phyloP scores from a whole-genome alignment of 169 alveolate genomes.

The Cryptosporidium meleagridis region DNA sequence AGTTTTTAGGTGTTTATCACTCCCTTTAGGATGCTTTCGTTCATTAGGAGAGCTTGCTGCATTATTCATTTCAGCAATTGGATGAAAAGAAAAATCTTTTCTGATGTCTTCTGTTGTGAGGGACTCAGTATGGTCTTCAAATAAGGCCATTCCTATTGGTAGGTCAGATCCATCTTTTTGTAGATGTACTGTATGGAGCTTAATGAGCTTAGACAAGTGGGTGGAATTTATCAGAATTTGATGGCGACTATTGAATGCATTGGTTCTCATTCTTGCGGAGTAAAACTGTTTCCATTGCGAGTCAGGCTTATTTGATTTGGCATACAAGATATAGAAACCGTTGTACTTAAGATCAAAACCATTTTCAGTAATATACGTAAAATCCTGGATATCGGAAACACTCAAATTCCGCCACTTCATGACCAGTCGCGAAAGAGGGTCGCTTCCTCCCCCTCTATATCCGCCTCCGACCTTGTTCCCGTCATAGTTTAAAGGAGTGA shows the following conservation, averaged over 20 bases:
- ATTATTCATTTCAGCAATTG: neutral
- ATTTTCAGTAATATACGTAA: slow-evolving; percentile 24
- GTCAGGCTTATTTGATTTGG: slow-evolving; percentile 25
- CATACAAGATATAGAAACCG: slow-evolving; percentile 53
- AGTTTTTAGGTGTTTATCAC: neutral
- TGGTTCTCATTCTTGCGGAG: slow-evolving; percentile 74
- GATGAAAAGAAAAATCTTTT: neutral
- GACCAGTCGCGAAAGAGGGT: slow-evolving; percentile 39
- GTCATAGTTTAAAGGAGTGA: slow-evolving; percentile 67
- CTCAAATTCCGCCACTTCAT: slow-evolving; percentile 55
- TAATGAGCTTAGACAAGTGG: slow-evolving; percentile 26
- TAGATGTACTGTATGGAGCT: slow-evolving; percentile 44
- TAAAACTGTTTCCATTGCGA: slow-evolving; percentile 51
- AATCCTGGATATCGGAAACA: slow-evolving; percentile 23
- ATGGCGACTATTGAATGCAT: slow-evolving; percentile 37
- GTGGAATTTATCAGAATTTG: slow-evolving; percentile 37
- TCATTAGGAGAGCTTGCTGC: neutral
- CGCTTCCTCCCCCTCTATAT: slow-evolving; percentile 67
- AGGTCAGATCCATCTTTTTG: slow-evolving; percentile 55
- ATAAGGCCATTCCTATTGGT: slow-evolving; percentile 73
- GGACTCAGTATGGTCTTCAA: slow-evolving; percentile 59
- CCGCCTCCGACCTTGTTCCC: slow-evolving; percentile 74
- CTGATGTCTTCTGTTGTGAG: slow-evolving; percentile 19
- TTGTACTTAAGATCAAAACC: slow-evolving; percentile 47
- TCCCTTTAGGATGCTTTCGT: neutral